A percentile compares a stretch with the other conserved stretches of the same genome.
Conservation (phyloP, 148 eudicot species). For the Rhododendron vialii region DNA sequence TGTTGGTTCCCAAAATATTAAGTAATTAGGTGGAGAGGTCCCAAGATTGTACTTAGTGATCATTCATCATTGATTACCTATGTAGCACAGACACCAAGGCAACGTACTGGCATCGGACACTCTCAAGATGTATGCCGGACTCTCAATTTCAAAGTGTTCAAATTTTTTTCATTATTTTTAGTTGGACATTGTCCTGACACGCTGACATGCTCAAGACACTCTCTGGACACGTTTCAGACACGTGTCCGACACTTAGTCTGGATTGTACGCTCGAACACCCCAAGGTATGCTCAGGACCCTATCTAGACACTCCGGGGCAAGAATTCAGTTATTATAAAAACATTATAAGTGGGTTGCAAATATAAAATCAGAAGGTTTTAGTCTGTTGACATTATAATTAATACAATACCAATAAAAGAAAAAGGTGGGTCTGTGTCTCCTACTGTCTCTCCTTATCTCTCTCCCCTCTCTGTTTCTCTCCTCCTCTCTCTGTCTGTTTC, state of each 20-base stretch:
- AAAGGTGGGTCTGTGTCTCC: background rate
- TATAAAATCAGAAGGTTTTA: too few species aligned
- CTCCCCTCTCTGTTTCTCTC: too few species aligned
- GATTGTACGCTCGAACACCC: too few species aligned
- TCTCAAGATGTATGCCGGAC: too few species aligned
- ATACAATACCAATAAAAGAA: background rate
- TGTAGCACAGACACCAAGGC: background rate
- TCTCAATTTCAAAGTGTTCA: background rate
- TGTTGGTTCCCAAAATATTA: background rate
- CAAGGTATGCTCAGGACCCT: too few species aligned
- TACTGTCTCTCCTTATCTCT: background rate
- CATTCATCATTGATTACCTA: background rate
- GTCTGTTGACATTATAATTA: background rate
- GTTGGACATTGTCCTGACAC: background rate
- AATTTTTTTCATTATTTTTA: background rate
- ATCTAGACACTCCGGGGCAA: too few species aligned
- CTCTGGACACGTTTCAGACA: too few species aligned
- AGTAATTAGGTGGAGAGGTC: background rate
- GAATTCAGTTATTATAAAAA: too few species aligned
- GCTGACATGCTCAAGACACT: background rate
- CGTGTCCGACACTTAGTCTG: too few species aligned
- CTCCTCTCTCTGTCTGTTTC: background rate
- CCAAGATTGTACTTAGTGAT: background rate
- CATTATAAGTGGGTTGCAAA: background rate
- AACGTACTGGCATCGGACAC: background rate